Conservation (phyloP, 2,329 filamentous ascomycete species). For the Colletotrichum echinochloae region DNA sequence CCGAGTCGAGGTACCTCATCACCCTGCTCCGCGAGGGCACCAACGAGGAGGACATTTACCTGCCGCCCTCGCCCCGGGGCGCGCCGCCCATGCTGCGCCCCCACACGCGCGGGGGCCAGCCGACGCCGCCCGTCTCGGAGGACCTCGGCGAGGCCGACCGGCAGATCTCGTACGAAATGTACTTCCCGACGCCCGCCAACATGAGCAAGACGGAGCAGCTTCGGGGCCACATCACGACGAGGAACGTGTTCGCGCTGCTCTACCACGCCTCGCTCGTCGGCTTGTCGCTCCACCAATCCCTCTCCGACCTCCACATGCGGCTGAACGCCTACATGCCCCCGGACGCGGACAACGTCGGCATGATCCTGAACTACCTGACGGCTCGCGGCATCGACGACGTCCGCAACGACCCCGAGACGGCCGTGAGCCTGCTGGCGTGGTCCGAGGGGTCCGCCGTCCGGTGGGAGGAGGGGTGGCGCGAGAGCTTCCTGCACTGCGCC, state of each 20-base stretch:
- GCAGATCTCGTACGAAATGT: slow-evolving; percentile 71
- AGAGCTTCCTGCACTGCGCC: slow-evolving; percentile 74
- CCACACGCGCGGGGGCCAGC: slow-evolving; percentile 49
- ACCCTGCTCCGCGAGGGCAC: slow-evolving; percentile 65
- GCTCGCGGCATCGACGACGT: slow-evolving; percentile 73
- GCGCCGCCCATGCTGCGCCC: slow-evolving; percentile 55
- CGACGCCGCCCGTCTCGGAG: slow-evolving; percentile 60
- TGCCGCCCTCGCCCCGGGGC: slow-evolving; percentile 58
- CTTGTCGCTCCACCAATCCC: slow-evolving; percentile 70
- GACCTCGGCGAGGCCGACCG: slow-evolving; percentile 61
- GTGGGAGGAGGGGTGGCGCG: slow-evolving; percentile 76
- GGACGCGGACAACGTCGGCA: slow-evolving; percentile 67
- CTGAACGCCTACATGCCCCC: slow-evolving; percentile 70
- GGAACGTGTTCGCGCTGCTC: slow-evolving; percentile 76
- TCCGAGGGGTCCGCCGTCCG: slow-evolving; percentile 70
- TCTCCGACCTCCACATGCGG: slow-evolving; percentile 71
- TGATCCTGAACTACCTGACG: slow-evolving; percentile 71
- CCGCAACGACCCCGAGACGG: slow-evolving; percentile 68
- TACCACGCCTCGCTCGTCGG: slow-evolving; percentile 75
- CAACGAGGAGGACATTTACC: slow-evolving; percentile 60
- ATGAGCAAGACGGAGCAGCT: slow-evolving; percentile 61
- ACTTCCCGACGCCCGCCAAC: slow-evolving; percentile 68
- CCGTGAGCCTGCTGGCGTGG: slow-evolving; percentile 73
- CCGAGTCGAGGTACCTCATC: slow-evolving; percentile 66
- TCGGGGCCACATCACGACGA: slow-evolving; percentile 72